Evolutionary conservation across 352 stramenopile species (phyloP).

Genomic region (Phytophthora uliginosa): DNA sequence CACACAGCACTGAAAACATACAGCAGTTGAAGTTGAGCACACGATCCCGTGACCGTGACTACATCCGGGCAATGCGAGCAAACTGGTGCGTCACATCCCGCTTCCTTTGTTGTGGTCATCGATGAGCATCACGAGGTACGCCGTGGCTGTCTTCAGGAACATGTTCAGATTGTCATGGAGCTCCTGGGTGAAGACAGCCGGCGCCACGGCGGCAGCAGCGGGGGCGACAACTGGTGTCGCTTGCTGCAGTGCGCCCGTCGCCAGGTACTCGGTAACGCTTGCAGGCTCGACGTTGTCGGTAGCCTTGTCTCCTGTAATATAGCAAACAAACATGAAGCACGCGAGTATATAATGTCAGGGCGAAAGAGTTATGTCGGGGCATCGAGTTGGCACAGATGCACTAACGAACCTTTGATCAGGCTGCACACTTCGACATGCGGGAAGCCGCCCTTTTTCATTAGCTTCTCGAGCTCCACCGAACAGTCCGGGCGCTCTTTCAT

Average conservation of each 20-base stretch:
- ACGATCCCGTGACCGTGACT: not conserved
- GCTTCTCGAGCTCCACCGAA: conserved; percentile 18
- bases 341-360: not conserved
- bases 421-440: conserved; percentile 30
- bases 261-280: conserved; percentile 30
- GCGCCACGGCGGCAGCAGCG: not conserved
- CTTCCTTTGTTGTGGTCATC: conserved; percentile 32
- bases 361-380: not conserved
- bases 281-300: conserved; percentile 8
- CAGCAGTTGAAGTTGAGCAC: conserved; percentile 22
- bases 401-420: conserved; percentile 30
- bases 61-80: not conserved
- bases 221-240: not conserved
- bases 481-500: conserved; percentile 26
- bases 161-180: conserved; percentile 40
- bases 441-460: conserved; percentile 33
- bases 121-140: conserved; percentile 45
- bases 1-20: conserved; percentile 17
- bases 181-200: conserved; percentile 29
- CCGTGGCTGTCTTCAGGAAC: conserved; percentile 47
- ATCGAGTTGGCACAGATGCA: not conserved
- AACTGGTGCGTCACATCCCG: conserved; percentile 4
- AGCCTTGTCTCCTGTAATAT: conserved; percentile 26
- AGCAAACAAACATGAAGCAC: not conserved
- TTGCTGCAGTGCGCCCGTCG: conserved; percentile 10